These are phyloP conservation scores for Entomophthora muscae DNA, from an alignment of 371 early-diverging fungal genomes.

Conservation along the genomic window DNA sequence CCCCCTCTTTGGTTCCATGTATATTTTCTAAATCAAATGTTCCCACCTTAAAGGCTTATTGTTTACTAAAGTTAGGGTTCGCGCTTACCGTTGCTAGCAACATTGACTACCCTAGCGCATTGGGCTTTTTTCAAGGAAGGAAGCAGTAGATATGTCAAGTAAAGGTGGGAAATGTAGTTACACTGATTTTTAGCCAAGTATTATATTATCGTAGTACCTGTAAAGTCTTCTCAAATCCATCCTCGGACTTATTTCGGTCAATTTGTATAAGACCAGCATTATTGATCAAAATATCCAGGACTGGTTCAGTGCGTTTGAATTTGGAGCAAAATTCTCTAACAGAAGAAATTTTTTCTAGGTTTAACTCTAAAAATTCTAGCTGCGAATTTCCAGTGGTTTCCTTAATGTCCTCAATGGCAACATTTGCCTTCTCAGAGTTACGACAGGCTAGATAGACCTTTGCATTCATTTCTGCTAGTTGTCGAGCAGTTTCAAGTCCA, in stretches of 20 bases:
- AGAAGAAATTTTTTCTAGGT: slow-evolving; percentile 11
- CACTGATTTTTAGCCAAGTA: neutral
- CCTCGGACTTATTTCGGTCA: neutral
- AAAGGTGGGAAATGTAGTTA: neutral
- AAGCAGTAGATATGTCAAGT: slow-evolving; percentile 7
- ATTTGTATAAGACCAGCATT: neutral
- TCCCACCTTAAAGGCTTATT: neutral
- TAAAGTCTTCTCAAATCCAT: slow-evolving; percentile 1
- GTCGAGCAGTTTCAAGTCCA: slow-evolving; percentile 33
- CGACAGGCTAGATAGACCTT: slow-evolving; percentile 43
- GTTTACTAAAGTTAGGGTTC: neutral
- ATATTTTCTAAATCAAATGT: slow-evolving; percentile 10
- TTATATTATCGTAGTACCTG: neutral
- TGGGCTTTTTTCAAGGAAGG: neutral
- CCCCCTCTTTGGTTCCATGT: slow-evolving; percentile 12
- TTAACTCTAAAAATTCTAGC: slow-evolving; percentile 13
- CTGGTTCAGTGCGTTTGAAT: slow-evolving; percentile 9
- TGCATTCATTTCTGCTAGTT: slow-evolving; percentile 34
- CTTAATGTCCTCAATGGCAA: slow-evolving; percentile 28
- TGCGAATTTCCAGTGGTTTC: slow-evolving; percentile 13
- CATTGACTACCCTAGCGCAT: neutral
- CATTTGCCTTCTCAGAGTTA: slow-evolving; percentile 18
- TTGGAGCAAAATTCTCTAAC: slow-evolving; percentile 14
- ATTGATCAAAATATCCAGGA: slow-evolving; percentile 12
- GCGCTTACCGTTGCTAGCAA: neutral